phyloP scores from a whole-genome alignment of 192 early-diverging fungal species.

The Coemansia asiatica region DNA sequence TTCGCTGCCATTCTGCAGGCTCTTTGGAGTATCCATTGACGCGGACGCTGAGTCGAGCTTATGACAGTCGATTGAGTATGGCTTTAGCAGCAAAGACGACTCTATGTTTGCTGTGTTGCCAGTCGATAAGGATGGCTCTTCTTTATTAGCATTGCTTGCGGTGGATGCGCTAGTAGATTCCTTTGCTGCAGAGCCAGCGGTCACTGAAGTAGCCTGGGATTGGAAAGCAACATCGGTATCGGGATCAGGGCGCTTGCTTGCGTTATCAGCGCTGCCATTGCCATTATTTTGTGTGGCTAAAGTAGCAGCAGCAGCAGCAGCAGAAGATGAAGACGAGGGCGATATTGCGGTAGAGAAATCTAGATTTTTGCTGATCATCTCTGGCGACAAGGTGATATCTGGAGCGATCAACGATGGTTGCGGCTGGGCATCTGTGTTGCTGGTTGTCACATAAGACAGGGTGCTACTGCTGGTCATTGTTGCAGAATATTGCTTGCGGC shows the following conservation, averaged over 20 bases:
- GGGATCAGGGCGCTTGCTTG: neutral
- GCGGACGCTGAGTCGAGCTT: neutral
- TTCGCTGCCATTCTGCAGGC: constrained; percentile 21
- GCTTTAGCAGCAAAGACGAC: constrained; percentile 45
- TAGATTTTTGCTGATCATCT: neutral
- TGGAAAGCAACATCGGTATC: neutral
- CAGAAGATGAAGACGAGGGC: neutral
- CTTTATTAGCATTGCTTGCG: too few species aligned
- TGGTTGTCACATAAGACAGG: constrained; percentile 11
- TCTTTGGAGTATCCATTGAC: constrained; percentile 36
- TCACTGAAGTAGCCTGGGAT: neutral
- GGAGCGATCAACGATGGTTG: neutral
- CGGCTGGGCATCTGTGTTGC: neutral
- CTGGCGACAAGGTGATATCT: neutral
- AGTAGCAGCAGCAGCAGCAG: too few species aligned
- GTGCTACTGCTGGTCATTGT: constrained; percentile 25
- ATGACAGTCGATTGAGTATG: constrained; percentile 12
- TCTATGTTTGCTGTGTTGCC: constrained; percentile 5
- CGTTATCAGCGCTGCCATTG: neutral
- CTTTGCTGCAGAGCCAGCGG: neutral
- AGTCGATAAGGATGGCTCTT: too few species aligned
- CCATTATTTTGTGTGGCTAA: neutral
- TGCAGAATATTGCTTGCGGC: neutral
- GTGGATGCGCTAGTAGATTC: neutral
- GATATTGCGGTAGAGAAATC: neutral